These are phyloP conservation scores for Aeschynomene evenia DNA, from an alignment of 306 rosid species.

Conservation along the genomic window DNA sequence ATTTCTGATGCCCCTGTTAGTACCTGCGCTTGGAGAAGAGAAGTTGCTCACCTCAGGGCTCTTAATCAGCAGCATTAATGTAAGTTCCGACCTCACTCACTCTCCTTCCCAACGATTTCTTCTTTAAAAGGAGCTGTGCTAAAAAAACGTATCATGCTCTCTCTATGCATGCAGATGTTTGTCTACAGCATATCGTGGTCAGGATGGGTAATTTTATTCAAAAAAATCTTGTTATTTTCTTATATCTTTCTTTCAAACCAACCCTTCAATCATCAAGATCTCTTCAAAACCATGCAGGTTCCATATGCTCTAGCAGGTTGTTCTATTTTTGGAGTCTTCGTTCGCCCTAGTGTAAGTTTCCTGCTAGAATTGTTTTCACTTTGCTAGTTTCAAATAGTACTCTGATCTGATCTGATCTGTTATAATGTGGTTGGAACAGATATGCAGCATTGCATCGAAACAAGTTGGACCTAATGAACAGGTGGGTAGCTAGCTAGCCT, in stretches of 20 bases:
- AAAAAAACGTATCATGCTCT: slow-evolving; percentile 9
- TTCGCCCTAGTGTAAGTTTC: slow-evolving; percentile 66
- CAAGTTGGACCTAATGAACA: slow-evolving; percentile 78
- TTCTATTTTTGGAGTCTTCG: slow-evolving; percentile 46
- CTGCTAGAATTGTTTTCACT: neutral
- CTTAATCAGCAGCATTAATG: slow-evolving; percentile 49
- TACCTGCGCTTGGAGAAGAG: slow-evolving; percentile 64
- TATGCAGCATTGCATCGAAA: slow-evolving; percentile 85
- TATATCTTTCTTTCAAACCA: neutral
- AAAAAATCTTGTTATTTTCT: neutral
- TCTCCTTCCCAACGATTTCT: neutral
- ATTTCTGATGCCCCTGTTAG: slow-evolving; percentile 65
- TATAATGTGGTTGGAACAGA: slow-evolving; percentile 41
- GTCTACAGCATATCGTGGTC: slow-evolving; percentile 73
- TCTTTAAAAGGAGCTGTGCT: neutral
- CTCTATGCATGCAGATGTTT: slow-evolving; percentile 62
- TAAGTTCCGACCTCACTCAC: slow-evolving; percentile 34
- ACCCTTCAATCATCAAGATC: slow-evolving; percentile 1
- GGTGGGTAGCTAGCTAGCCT: too few relatives aligned
- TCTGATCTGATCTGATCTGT: slow-evolving; percentile 22
- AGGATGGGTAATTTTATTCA: slow-evolving; percentile 64
- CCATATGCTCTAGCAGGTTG: slow-evolving; percentile 66
- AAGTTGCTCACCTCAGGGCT: slow-evolving; percentile 72
- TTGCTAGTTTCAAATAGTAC: neutral
- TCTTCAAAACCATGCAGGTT: slow-evolving; percentile 58